Base-by-base conservation (phyloP, 768 basidiomycete genomes). In the Podaxis sp. region DNA sequence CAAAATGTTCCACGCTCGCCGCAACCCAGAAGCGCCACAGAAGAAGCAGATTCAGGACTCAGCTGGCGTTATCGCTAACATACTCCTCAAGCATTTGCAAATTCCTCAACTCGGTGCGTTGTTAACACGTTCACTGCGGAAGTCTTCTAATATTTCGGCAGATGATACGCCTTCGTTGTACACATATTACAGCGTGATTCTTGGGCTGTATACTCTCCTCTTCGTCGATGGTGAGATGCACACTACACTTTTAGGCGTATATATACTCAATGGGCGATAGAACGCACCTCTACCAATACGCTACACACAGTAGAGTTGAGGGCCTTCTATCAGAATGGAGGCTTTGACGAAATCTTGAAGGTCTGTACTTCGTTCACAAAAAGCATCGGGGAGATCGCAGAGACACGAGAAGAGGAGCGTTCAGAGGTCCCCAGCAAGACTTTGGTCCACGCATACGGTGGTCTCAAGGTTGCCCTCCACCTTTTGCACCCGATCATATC, bases 251-350 rank as follows among this genome's bases (percentile, higher is more conserved):
- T 60, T 53, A 38, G 12, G 37, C 62, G 57, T 60, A 37, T 49
- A 11, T 49, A 63, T 62, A 68, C 56, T 64, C 40, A 62, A 26
- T 40, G 58, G 56, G 36, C 28, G 68, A n/a, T 56, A 96, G 95
- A 95, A 60, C 90, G 93, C 13, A 84, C 91, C 0, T 77, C 85
- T 33, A 84, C 86, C 60, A 88, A 85, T 58, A 87, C 85, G 8
- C 72, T 98, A 6, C 90, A 98, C 70, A 95, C 94, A 0, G 87
- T 95, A 40, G 80, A 96, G 10, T 81, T 98, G 30, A 79, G 85
- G 55, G 83, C 88, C 0, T 90, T 98, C 68, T 84, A 89, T 65
- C 82, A 86, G 37, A 77, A 77, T 3, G 88, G 86, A 12, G 96
- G 96, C 0, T 71, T 96, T 40, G 83, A 88, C 53, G 80, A 84